phyloP scores from a whole-genome alignment of 139 green algal species.

The Mychonastes homosphaera region DNA sequence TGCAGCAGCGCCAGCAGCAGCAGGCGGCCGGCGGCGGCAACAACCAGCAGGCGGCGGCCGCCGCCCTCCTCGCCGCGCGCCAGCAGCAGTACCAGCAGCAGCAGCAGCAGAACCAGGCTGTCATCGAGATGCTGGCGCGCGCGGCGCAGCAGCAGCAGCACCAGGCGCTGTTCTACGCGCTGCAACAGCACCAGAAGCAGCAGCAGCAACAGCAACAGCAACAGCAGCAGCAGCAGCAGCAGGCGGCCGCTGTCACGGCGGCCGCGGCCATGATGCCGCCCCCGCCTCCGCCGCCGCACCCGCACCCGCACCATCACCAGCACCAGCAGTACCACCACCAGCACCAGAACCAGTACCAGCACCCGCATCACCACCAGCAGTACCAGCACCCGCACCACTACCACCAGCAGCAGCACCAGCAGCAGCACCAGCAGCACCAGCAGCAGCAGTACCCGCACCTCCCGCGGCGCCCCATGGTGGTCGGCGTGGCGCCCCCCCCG shows the following conservation, averaged over 20 bases:
- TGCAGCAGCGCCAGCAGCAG: conserved; percentile 3
- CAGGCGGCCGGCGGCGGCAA: not conserved
- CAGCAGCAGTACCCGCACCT: no score
- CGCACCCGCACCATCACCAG: conserved; percentile 18
- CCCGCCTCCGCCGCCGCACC: conserved; percentile 11
- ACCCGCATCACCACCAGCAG: conserved; percentile 18
- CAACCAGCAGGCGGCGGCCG: not conserved
- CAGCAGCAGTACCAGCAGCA: not conserved
- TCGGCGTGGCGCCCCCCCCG: no score
- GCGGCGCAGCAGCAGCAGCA: not conserved
- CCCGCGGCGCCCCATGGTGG: no score
- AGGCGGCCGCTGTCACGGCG: no score
- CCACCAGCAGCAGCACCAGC: not conserved
- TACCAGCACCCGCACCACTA: not conserved
- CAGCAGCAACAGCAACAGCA: not conserved
- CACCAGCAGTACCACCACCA: not conserved
- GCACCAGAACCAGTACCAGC: conserved; percentile 7
- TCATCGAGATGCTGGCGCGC: not conserved
- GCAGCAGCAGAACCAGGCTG: not conserved
- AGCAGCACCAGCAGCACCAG: not conserved
- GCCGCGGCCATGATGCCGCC: not conserved
- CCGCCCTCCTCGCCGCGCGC: not conserved
- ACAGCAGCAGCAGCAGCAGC: not conserved
- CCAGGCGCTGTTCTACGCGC: not conserved
- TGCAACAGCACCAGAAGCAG: not conserved